Evolutionary conservation across 2,329 filamentous ascomycete species (phyloP), one percentile per base, ranked within the genome.

Genomic region (Sodiomyces alkalinus): DNA sequence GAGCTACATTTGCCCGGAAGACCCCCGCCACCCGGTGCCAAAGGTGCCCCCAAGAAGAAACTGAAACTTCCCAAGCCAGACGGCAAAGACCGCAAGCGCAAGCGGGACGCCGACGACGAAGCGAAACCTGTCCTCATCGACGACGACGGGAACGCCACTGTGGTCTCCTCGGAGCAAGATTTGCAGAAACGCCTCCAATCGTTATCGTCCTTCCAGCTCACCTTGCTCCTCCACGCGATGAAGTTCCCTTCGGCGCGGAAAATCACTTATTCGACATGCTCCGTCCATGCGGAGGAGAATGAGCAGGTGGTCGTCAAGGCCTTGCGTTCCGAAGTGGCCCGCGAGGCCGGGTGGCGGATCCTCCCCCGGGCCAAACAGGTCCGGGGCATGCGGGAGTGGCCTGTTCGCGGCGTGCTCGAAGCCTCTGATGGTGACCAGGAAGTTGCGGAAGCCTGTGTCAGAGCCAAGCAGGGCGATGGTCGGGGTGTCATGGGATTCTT

Each of bases 401-500:
- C 64, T 4, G 68, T 82, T 32, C 64, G 71, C 32, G 80, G 74
- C 13, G 60, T 64, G 22, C 43, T 44, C 20, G 61, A 61, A 19
- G 64, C 60, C 19, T 57, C 59, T 39, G 43, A 43, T 4, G 65
- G 63, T 2, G 56, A 72, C 28, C 45, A 60, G 22, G 51, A 60
- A 3, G 48, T 81, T 2, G 68, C 74, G 5, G 75, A 87, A 16
- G 80, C 68, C 3, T 93, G 85, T 44, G 77, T 94, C 31, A 64
- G 87, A 33, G 81, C 82, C 18, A 76, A 80, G 49, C 80, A 86
- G 41, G 80, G 73, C 16, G 83, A 87, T 40, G 75, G 74, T 7
- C 70, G 79, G 37, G 83, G 85, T 0, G 80, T 86, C 1, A 93
- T 94, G 69, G 87, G 90, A 0, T 96, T 98, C 53, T 98, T 98